These are phyloP conservation scores for Arthrobotrys sinensis DNA, from an alignment of 2,329 filamentous ascomycete genomes.

Conservation along the genomic window DNA sequence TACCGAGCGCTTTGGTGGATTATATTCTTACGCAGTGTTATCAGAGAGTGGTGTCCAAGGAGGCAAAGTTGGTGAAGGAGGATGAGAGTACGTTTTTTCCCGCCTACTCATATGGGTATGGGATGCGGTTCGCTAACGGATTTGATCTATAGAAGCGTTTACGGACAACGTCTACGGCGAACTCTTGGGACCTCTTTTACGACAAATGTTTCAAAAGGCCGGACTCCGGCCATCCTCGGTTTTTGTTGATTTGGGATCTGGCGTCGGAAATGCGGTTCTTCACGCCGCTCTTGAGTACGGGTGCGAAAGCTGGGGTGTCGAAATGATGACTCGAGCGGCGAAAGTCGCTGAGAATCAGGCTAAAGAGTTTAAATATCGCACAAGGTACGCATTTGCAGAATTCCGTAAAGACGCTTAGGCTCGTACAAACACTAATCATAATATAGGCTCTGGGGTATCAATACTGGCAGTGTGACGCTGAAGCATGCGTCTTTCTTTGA, in stretches of 20 bases:
- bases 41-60: conserved; percentile 89
- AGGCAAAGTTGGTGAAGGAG: conserved; percentile 84
- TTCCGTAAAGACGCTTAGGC: background rate
- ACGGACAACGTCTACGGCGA: conserved; percentile 97
- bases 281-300: conserved; percentile 94
- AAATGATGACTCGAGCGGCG: conserved; percentile 94
- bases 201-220: conserved; percentile 82
- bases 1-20: conserved; percentile 81
- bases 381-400: conserved; percentile 66
- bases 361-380: conserved; percentile 86
- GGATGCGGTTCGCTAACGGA: conserved; percentile 13
- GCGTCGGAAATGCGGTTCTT: conserved; percentile 94
- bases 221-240: conserved; percentile 85
- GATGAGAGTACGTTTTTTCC: conserved; percentile 74
- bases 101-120: background rate
- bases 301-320: conserved; percentile 95
- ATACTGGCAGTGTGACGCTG: conserved; percentile 83
- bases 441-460: conserved; percentile 84
- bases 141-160: conserved; percentile 73
- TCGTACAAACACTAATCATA: background rate
- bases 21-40: conserved; percentile 91
- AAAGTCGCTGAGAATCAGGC: conserved; percentile 84
- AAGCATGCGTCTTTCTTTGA: conserved; percentile 87
- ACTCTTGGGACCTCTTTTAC: conserved; percentile 86
- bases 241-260: conserved; percentile 95